Base-by-base conservation (phyloP, 768 basidiomycete genomes). In the Lentinula edodes region DNA sequence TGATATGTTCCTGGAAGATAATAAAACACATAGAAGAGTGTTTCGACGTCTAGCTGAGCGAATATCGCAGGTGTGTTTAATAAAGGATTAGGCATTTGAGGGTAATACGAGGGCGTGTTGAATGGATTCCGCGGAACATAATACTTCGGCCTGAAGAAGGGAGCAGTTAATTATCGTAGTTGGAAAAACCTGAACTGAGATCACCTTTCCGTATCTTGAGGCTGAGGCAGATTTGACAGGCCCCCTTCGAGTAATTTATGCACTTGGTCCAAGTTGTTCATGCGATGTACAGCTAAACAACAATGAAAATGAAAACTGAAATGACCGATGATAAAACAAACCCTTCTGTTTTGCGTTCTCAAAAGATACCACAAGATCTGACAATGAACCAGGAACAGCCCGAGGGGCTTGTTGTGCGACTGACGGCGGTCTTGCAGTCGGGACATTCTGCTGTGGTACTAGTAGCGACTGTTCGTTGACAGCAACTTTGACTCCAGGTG, bases 21-120 rank as follows among this genome's bases (percentile, higher is more conserved):
- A 78, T 99, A 99, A 76, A 99, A 99, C 69, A 98, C 91, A 77
- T 95, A 99, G 76, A 99, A 98, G 9, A 98, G 79, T 18, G 96
- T 98, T 77, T 99, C 97, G 53, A 97, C 88, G 65, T 99, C 97
- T 63, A 98, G 83, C 71, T 95, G 91, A 36, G 89, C 81, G 71
- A 95, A 97, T 55, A 98, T 83, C 8, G 82, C 85, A 39, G 94
- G 85, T 58, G 93, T 90, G 68, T 84, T 92, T 62, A 98, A 77
- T 50, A 91, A 79, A 16, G 88, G 83, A 66, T 89, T 85, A 35
- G 93, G 93, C 59, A 86, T 73, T 74, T 98, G 97, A 42, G 97
- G 95, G 74, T 99, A 99, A 73, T 96, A 98, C 12, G 85, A 75
- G 15, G 97, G 89, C n/a, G 95, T 93, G 69, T 82, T 87, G 78